Evolutionary conservation across 192 early-diverging fungal genomes (phyloP).

Genomic region (Rhizophagus prolifer): DNA sequence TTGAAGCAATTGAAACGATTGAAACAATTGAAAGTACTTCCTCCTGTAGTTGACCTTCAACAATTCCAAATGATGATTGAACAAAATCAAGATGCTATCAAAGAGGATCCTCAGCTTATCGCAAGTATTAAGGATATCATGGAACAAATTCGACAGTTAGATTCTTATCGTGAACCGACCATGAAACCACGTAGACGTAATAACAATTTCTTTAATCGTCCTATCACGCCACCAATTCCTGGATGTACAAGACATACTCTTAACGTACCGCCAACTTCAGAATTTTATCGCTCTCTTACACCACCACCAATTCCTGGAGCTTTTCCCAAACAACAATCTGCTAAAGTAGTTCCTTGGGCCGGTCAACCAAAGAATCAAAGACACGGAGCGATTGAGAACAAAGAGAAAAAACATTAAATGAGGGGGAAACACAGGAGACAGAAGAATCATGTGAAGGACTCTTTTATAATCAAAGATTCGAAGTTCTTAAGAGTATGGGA

Average conservation of each 20-base stretch:
- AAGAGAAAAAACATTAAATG: background rate
- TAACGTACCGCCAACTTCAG: background rate
- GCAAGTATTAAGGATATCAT: background rate
- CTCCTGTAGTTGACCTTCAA: background rate
- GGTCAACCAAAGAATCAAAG: too few species aligned
- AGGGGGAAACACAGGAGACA: background rate
- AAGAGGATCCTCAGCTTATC: background rate
- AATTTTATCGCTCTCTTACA: too few species aligned
- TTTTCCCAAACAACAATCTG: background rate
- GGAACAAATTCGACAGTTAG: background rate
- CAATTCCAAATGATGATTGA: background rate
- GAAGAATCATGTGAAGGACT: background rate
- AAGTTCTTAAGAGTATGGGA: too few species aligned
- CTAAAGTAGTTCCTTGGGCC: background rate
- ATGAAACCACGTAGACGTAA: too few species aligned
- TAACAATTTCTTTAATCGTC: too few species aligned
- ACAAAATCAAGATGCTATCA: background rate
- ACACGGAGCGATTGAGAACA: too few species aligned
- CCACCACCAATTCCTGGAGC: background rate
- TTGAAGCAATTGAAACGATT: too few species aligned
- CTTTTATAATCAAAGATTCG: too few species aligned
- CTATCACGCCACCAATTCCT: too few species aligned
- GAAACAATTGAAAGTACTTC: too few species aligned
- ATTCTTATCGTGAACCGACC: background rate
- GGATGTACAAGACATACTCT: too few species aligned